Evolutionary conservation across 768 basidiomycete species (phyloP), one percentile per base, ranked within the genome.

Genomic region (Cyclocybe aegerita): DNA sequence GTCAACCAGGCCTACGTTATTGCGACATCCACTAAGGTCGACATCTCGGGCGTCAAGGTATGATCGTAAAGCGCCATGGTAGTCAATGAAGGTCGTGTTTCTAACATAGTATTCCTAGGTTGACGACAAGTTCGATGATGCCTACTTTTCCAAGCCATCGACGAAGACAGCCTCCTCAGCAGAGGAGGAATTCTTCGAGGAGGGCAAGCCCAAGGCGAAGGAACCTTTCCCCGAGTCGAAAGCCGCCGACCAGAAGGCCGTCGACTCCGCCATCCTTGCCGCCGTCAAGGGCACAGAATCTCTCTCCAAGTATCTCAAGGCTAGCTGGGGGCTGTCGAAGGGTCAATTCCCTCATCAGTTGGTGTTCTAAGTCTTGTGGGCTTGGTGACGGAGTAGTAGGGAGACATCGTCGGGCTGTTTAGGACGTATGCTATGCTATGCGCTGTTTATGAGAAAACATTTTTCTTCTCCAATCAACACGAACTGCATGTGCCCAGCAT

Each of bases 1-100:
- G 94, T 99, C 53, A 96, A 94, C 79, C 96, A 98, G 78, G 93
- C 97, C 48, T 99, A 99, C 69, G 93, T 95, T 55, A 98, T 99
- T 65, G 93, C 96, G 51, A 99, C 97, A 52, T 94, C 94, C 49
- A 98, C 97, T 60, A 93, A 87, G 75, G 73, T 98, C 60, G 90
- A 96, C 58, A 70, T 98, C 50, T 79, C 75, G 23, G 80, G 75
- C 50, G 75, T 90, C 69, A 81, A 82, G 77, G 93, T 93, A 62
- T 31, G 59, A 4, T 14, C 56, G 81, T 76, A 17, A 33, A 49
- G 4, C 39, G 55, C 47, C 49, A 33, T 41, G 39, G 40, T 32
- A 10, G 7, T 37, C 30, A 30, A 8, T 30, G 9, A 39, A 12
- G 43, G 4, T 45, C 15, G 11, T 36, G 31, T 46, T 14, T 46